Base-by-base conservation (phyloP, 441 rosid species). In the Eruca vesicaria region DNA sequence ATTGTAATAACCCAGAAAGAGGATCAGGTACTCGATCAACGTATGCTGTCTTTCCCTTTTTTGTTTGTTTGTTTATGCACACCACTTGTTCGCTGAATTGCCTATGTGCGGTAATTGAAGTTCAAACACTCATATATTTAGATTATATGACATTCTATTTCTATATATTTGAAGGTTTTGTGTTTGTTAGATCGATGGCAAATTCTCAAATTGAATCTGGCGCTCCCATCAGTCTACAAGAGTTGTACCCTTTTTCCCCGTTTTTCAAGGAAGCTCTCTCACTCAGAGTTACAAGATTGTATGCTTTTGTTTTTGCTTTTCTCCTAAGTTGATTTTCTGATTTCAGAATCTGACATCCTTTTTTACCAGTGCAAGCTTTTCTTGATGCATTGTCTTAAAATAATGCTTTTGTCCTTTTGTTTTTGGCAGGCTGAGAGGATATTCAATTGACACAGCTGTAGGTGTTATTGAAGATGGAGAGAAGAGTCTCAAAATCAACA, bases 231-330 rank as follows among this genome's bases (percentile, higher is more conserved):
- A 78, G 76, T 61, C 78, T 90, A 50, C 75, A 68, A 57, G 94
- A 90, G 45, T 67, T 90, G 31, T 63, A 78, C 15, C 88, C 91
- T 5, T 86, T 88, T 16, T 90, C 92, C 26, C 84, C 79, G n/a
- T 85, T 80, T 72, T 88, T 85, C 31, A 76, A 73, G 68, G 85
- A 88, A 59, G 89, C 92, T 28, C 77, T 81, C 75, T 90, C 97
- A 21, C 78, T 90, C 56, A 83, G 92, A 78, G 89, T 92, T 53
- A 86, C 85, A 61, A 91, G 94, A 76, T 9, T 23, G 60, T 11
- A 56, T 11, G 61, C 8, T 11, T 23, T 5, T 5, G 6, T 5
- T 7, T 35, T 68, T 3, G 9, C 26, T 23, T 52, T 32, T 32
- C 9, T 32, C 9, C 35, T 32, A 7, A 32, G 35, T 28, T 28